Percentiles rank a stretch among this genome's conserved stretches.
phyloP scores from a whole-genome alignment of 192 early-diverging fungal genomes.

The Coemansia sp. region DNA sequence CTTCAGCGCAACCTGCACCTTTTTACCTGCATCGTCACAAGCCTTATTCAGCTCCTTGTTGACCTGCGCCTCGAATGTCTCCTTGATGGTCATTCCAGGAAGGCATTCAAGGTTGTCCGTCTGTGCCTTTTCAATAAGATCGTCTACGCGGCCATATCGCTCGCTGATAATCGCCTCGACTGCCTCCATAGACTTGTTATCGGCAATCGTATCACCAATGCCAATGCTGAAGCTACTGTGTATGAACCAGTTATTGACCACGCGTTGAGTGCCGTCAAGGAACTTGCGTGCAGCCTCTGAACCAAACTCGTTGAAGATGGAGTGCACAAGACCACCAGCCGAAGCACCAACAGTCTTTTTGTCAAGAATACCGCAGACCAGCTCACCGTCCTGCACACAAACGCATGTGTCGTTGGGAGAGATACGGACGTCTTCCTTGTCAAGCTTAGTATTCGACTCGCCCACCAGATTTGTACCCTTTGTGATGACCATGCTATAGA shows the following conservation, averaged over 20 bases:
- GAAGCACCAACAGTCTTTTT: constrained; percentile 92
- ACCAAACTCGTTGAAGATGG: constrained; percentile 92
- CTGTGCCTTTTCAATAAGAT: constrained; percentile 81
- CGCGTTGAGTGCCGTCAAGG: constrained; percentile 88
- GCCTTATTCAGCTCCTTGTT: constrained; percentile 86
- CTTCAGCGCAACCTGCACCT: constrained; percentile 75
- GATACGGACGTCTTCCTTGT: constrained; percentile 73
- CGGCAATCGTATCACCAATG: constrained; percentile 97
- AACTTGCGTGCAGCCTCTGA: constrained; percentile 83
- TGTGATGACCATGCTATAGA: constrained; percentile 88
- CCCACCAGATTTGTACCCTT: constrained; percentile 90
- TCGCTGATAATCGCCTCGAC: constrained; percentile 76
- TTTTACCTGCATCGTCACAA: constrained; percentile 89
- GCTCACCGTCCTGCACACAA: constrained; percentile 87
- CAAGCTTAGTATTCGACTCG: constrained; percentile 75
- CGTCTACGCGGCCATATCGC: constrained; percentile 75
- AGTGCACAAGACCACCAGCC: constrained; percentile 86
- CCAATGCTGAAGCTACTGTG: constrained; percentile 96
- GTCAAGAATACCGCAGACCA: constrained; percentile 91
- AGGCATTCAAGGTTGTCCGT: constrained; percentile 75
- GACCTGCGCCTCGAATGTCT: constrained; percentile 87
- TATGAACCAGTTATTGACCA: constrained; percentile 95
- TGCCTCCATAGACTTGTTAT: constrained; percentile 70
- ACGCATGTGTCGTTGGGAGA: constrained; percentile 91
- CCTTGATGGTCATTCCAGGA: constrained; percentile 91